Evolutionary conservation across 495 filamentous ascomycete genomes (phyloP).

Genomic region (Hypoxylon rickii): DNA sequence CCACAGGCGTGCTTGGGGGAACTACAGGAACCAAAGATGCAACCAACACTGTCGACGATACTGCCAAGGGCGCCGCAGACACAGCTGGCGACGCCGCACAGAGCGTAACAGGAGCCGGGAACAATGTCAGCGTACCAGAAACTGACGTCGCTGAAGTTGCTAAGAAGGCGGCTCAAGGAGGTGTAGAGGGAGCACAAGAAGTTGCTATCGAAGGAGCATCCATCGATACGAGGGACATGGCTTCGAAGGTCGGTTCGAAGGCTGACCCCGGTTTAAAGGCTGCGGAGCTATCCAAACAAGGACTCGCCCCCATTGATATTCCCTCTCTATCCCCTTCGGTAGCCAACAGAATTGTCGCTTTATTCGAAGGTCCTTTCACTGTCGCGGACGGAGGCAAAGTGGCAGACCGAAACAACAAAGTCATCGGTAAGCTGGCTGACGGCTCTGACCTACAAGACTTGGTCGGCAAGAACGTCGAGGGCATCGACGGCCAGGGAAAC

Average conservation of each 20-base stretch:
- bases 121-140: conserved; percentile 20
- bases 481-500: conserved; percentile 83
- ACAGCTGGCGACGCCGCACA: conserved; percentile 22
- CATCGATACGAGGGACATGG: conserved; percentile 43
- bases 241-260: conserved; percentile 40
- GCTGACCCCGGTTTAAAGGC: conserved; percentile 49
- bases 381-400: conserved; percentile 67
- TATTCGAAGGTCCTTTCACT: conserved; percentile 46
- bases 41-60: conserved; percentile 10
- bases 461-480: conserved; percentile 73
- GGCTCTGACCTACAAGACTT: conserved; percentile 70
- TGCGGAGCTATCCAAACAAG: conserved; percentile 50
- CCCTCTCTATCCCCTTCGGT: conserved; percentile 33
- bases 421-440: conserved; percentile 70
- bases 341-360: conserved; percentile 33
- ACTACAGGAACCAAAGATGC: no score
- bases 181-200: conserved; percentile 28
- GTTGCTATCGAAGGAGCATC: conserved; percentile 44
- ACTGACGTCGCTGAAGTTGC: conserved; percentile 6
- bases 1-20: no score
- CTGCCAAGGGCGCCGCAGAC: conserved; percentile 14
- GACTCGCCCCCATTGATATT: conserved; percentile 24
- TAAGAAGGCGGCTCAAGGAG: conserved; percentile 9
- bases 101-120: no score
- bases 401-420: conserved; percentile 70